phyloP scores from a whole-genome alignment of 2,329 filamentous ascomycete species.

The Pseudogymnoascus sp. region DNA sequence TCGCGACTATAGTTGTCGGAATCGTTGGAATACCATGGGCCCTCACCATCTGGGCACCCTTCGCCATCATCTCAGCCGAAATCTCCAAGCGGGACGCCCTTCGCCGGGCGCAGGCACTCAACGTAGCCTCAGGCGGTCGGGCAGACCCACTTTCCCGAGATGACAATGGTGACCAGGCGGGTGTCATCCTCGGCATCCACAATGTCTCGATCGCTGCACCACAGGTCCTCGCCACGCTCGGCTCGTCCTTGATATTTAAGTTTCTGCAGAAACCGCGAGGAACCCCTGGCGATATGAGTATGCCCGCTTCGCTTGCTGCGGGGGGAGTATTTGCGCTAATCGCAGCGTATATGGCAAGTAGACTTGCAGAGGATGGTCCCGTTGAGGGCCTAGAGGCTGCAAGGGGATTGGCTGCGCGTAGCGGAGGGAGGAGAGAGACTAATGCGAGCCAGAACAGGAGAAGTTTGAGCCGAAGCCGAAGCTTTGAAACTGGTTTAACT shows the following conservation, averaged over 20 bases:
- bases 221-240: slow-evolving; percentile 82
- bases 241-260: slow-evolving; percentile 77
- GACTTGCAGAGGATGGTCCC: slow-evolving; percentile 25
- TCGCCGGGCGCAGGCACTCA: slow-evolving; percentile 37
- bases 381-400: slow-evolving; percentile 1
- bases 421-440: neutral
- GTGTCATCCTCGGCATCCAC: slow-evolving; percentile 88
- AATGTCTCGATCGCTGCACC: slow-evolving; percentile 91
- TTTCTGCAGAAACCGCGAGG: slow-evolving; percentile 82
- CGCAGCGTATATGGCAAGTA: slow-evolving; percentile 57
- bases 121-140: slow-evolving; percentile 32
- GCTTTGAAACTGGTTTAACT: neutral
- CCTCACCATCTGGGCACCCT: slow-evolving; percentile 87
- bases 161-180: slow-evolving; percentile 21
- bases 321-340: slow-evolving; percentile 72
- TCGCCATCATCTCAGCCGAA: slow-evolving; percentile 89
- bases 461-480: slow-evolving; percentile 8
- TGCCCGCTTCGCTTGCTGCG: slow-evolving; percentile 77
- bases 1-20: slow-evolving; percentile 70
- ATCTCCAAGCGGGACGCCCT: slow-evolving; percentile 75
- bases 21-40: slow-evolving; percentile 89
- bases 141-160: slow-evolving; percentile 16
- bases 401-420: neutral
- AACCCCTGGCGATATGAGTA: slow-evolving; percentile 74
- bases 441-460: slow-evolving; percentile 5